Percentiles rank a stretch among this genome's conserved stretches.
Conservation (phyloP, 306 rosid genomes). For the Amphicarpaea edgeworthii region DNA sequence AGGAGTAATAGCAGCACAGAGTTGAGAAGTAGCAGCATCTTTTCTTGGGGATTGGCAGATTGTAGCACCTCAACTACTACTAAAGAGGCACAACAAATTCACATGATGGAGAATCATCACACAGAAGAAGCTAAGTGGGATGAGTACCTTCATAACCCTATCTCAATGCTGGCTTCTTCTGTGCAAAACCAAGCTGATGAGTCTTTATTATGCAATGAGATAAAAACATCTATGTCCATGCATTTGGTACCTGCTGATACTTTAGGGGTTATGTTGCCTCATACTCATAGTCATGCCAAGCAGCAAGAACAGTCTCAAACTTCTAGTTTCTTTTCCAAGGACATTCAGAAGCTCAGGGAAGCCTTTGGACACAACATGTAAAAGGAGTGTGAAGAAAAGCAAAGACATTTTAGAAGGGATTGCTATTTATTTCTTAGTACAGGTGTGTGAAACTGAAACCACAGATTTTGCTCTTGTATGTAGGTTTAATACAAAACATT, state of each 20-base stretch:
- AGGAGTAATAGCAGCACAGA: conserved; percentile 47
- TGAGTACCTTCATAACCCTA: conserved; percentile 56
- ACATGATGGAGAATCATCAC: conserved; percentile 49
- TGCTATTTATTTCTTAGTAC: conserved; percentile 51
- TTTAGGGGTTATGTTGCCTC: conserved; percentile 51
- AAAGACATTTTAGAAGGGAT: conserved; percentile 25
- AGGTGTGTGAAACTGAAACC: conserved; percentile 55
- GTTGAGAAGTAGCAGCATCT: conserved; percentile 40
- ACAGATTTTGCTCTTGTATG: conserved; percentile 56
- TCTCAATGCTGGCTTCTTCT: conserved; percentile 56
- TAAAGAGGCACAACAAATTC: conserved; percentile 50
- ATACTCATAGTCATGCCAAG: conserved; percentile 41
- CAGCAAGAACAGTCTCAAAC: conserved; percentile 46
- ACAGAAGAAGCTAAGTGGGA: conserved; percentile 57
- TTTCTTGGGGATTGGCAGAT: conserved; percentile 59
- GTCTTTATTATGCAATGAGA: conserved; percentile 55
- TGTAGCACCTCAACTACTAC: conserved; percentile 33
- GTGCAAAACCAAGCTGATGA: conserved; percentile 52
- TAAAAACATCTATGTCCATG: conserved; percentile 48
- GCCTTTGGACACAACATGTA: conserved; percentile 65
- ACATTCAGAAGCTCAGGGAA: conserved; percentile 61
- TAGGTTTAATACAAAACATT: conserved; percentile 59
- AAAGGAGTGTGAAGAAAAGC: conserved; percentile 5
- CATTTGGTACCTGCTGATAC: conserved; percentile 55
- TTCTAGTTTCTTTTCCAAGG: conserved; percentile 50